Evolutionary conservation across 805 yeast species (phyloP), one percentile per base, ranked within the genome.

Genomic region (Candida ficus): DNA sequence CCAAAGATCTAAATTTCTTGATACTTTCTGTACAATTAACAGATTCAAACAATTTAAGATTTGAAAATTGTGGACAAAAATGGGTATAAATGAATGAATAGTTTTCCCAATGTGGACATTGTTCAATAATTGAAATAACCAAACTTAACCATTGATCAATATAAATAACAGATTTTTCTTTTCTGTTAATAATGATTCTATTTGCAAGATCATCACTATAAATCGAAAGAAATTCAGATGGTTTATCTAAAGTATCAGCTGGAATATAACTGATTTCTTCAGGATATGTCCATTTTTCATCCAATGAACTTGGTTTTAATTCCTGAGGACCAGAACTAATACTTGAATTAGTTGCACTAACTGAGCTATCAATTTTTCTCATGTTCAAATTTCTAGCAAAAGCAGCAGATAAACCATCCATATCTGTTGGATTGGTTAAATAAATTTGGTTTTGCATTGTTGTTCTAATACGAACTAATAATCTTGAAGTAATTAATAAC

Each of bases 31-130:
- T 57, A 20, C 71, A 63, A 4, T 44, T 33, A 8, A 19, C 25
- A 3, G 64, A 59, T 26, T 62, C 58, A 47, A 82, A 82, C 8
- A 86, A 61, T 12, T 60, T 61, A 46, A 78, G 56, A 49, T 78
- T 80, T 10, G 84, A 67, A 23, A 86, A 53, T 52, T 85, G 95
- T 0, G 86, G 75, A 50, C 88, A 79, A 39, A 84, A 67, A 57
- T 83, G 87, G 0, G 83, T 76, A 67, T 81, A 65, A 1, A 78
- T 58, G 51, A 68, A 82, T 0, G 89, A 77, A 56, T 80, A 85
- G 1, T 77, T 56, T 46, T 83, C 91, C 93, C 91, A 85, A 44
- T 74, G 72, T 14, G 74, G 66, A 29, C 78, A 78, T 4, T 66
- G 64, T 11, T 72, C 71, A 47, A 84, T 53, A 1, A 80, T 65